Evolutionary conservation across 1,284 basidiomycete species (phyloP), one percentile per base, ranked within the genome.

Genomic region (Grifola frondosa): DNA sequence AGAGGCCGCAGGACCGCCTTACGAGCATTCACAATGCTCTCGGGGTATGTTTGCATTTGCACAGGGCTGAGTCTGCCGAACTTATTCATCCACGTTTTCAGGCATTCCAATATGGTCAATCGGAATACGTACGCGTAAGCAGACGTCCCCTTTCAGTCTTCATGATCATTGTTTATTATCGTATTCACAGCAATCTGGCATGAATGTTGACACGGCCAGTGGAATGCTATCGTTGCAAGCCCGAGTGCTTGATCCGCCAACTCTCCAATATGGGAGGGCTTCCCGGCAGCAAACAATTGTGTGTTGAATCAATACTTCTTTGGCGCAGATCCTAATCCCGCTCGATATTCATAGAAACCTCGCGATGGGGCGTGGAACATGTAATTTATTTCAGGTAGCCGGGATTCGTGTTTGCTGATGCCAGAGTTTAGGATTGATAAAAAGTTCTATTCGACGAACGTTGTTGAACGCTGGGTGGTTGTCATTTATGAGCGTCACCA

Each of bases 301-400:
- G 52, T 51, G 77, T n/a, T n/a, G n/a, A n/a, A n/a, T 13, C 19
- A 6, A 8, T 45, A 22, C 30, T 0, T 23, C 19, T 12, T 17
- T 42, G 19, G 19, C 17, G 9, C 20, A 28, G 33, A 41, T 33
- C 35, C 28, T 13, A 12, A 25, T 17, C 9, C 28, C 16, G 7
- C 16, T 30, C n/a, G 19, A 24, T 22, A 15, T 30, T 15, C 4
- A 24, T 46, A 84, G 81, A 58, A 59, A 26, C 81, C 81, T 0
- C 61, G 60, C 13, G 73, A 84, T 34, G 84, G 84, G 9, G 61
- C 74, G 1, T 86, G 83, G 83, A 85, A 86, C 42, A 83, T 84
- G 81, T 78, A 28, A 53, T n/a, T 28, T 13, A 35, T 26, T 5
- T 15, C 13, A 30, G 46, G 22, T 36, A n/a, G 29, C 20, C 46